Conservation (phyloP, 2,329 filamentous ascomycete genomes). For the Arthroderma sp. region DNA sequence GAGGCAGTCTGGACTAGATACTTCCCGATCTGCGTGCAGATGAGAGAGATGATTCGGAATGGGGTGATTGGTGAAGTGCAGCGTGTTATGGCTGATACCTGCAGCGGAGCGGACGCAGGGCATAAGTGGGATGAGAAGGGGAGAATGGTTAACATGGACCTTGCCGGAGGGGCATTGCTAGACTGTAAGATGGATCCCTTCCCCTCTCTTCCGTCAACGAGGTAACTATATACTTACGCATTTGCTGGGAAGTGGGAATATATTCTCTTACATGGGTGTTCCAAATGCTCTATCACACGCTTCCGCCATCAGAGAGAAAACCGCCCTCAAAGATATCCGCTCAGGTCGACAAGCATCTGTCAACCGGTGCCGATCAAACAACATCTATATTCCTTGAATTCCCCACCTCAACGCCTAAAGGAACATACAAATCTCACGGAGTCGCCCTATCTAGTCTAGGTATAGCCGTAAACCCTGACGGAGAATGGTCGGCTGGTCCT, state of each 20-base stretch:
- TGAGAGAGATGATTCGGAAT: slow-evolving; percentile 41
- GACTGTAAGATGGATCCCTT: slow-evolving; percentile 38
- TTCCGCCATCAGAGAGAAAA: slow-evolving; percentile 50
- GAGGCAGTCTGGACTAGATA: slow-evolving; percentile 70
- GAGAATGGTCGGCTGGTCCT: slow-evolving; percentile 46
- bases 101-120: slow-evolving; percentile 47
- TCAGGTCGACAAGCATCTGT: slow-evolving; percentile 57
- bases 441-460: slow-evolving; percentile 56
- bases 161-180: slow-evolving; percentile 70
- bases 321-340: slow-evolving; percentile 51
- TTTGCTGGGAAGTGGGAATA: slow-evolving; percentile 47
- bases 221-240: neutral
- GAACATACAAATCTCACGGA: slow-evolving; percentile 48
- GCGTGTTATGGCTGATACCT: slow-evolving; percentile 46
- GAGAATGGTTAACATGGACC: slow-evolving; percentile 70
- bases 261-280: slow-evolving; percentile 86
- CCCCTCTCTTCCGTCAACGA: neutral
- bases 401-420: slow-evolving; percentile 41
- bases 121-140: slow-evolving; percentile 47
- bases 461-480: slow-evolving; percentile 48
- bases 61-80: slow-evolving; percentile 48
- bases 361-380: slow-evolving; percentile 61
- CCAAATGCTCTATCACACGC: slow-evolving; percentile 73
- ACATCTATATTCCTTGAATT: slow-evolving; percentile 70
- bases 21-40: slow-evolving; percentile 41